Percentiles rank a stretch among this genome's conserved stretches.
Conservation (phyloP, 257 asterid genomes). For the Linderniella brevidens region DNA sequence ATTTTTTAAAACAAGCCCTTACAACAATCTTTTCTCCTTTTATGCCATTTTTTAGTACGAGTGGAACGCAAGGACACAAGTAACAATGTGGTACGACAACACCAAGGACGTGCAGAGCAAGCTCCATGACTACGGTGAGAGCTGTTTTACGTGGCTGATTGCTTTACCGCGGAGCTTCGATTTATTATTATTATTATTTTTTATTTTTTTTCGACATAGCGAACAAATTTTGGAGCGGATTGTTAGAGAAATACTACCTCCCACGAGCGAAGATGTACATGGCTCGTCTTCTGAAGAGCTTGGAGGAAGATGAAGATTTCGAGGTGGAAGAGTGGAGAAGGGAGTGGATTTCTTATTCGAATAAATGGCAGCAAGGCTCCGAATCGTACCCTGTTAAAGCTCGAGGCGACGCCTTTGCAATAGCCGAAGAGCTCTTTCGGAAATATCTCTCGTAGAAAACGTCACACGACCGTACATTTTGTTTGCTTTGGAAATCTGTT, state of each 20-base stretch:
- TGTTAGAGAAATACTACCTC: slow-evolving; percentile 53
- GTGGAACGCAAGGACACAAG: slow-evolving; percentile 97
- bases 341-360: slow-evolving; percentile 83
- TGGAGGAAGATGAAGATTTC: slow-evolving; percentile 37
- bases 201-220: slow-evolving; percentile 27
- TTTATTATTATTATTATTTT: background rate
- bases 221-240: slow-evolving; percentile 90
- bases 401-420: slow-evolving; percentile 45
- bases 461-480: too few species aligned
- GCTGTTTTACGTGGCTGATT: slow-evolving; percentile 3
- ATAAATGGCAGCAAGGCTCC: slow-evolving; percentile 54
- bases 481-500: too few species aligned
- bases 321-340: slow-evolving; percentile 63
- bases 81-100: slow-evolving; percentile 93
- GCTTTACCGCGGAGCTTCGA: background rate
- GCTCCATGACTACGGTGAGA: slow-evolving; percentile 80
- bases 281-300: slow-evolving; percentile 33
- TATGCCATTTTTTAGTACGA: slow-evolving; percentile 38
- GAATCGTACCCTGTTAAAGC: slow-evolving; percentile 64
- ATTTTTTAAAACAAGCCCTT: background rate
- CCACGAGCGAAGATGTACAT: slow-evolving; percentile 84
- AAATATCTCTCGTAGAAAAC: slow-evolving; percentile 34
- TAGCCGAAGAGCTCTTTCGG: slow-evolving; percentile 36
- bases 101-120: slow-evolving; percentile 46
- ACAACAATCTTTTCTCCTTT: background rate